These are phyloP conservation scores for Bacidia rubella DNA, from an alignment of 495 filamentous ascomycete genomes.

Conservation along the genomic window DNA sequence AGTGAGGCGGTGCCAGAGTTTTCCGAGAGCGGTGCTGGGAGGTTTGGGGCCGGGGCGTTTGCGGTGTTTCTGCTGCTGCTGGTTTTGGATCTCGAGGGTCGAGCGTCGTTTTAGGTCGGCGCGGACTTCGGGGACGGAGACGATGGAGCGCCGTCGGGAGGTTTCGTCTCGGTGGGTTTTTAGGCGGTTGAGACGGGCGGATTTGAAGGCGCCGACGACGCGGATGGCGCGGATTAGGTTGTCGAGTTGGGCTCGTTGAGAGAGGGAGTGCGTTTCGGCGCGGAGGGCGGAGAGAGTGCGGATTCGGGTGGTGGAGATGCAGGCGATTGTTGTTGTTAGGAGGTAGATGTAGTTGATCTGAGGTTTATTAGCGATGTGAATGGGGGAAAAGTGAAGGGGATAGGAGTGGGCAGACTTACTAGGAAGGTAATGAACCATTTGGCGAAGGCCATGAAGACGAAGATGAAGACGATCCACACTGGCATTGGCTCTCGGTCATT, in stretches of 20 bases:
- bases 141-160: neutral
- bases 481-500: conserved; percentile 12
- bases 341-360: conserved; percentile 16
- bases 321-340: conserved; percentile 14
- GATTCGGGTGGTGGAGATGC: conserved; percentile 10
- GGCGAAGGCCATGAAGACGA: conserved; percentile 9
- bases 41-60: neutral
- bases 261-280: conserved; percentile 10
- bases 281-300: conserved; percentile 8
- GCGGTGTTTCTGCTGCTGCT: neutral
- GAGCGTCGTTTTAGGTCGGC: conserved; percentile 10
- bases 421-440: conserved; percentile 13
- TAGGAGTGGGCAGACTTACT: neutral
- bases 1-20: conserved; percentile 6
- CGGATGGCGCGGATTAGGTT: conserved; percentile 4
- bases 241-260: conserved; percentile 9
- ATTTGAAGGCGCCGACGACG: conserved; percentile 7
- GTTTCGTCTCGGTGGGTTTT: neutral
- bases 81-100: neutral
- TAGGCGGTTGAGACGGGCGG: conserved; percentile 2
- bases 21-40: neutral
- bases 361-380: neutral
- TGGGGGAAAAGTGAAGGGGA: neutral
- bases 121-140: conserved; percentile 11
- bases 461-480: conserved; percentile 15